Base-by-base conservation (phyloP, 257 asterid genomes). In the Mentha longifolia region DNA sequence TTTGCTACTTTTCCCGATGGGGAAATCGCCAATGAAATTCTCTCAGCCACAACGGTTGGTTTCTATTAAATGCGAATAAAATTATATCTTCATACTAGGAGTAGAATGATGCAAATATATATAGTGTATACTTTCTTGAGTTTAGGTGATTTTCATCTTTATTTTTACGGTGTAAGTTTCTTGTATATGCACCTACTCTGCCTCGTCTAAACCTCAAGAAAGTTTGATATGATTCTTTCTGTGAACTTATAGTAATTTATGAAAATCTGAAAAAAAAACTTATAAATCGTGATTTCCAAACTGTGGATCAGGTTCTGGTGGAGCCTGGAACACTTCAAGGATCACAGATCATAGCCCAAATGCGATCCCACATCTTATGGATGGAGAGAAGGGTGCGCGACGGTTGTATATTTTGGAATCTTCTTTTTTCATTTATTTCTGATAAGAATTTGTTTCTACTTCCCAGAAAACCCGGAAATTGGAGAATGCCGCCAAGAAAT, bases 281-380 rank as follows among this genome's bases (percentile, higher is more conserved):
- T 3, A 6, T 35, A 54, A 33, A 16, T 45, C 58, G 46, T 61
- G 15, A 55, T 51, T 65, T 74, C 51, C 52, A 13, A 76, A 35
- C 16, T 61, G 35, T 68, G 80, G 78, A 74, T 73, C 91, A 94
- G 98, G 84, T 94, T 74, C 50, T 91, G 79, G 91, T 89, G 68
- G 99, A 94, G 80, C 99, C 99, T 51, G 99, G 98, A 75, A 89
- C 97, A 58, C 99, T 98, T 59, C 96, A 91, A 79, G 99, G 99
- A 86, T 89, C 96, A 74, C 86, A 82, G 79, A 88, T 94, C 71
- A 94, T 94, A 72, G 84, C 97, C 33, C 99, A 91, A 76, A 81
- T 94, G 93, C 86, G 98, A 79, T 91, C 99, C 41, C 93, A 94
- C 79, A 89, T 91, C 79, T 74, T 94, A 74, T 94, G 99, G 97